A percentile compares a stretch with the other conserved stretches of the same genome.
phyloP scores from a whole-genome alignment of 768 basidiomycete genomes.

The Mycena leptocephala region DNA sequence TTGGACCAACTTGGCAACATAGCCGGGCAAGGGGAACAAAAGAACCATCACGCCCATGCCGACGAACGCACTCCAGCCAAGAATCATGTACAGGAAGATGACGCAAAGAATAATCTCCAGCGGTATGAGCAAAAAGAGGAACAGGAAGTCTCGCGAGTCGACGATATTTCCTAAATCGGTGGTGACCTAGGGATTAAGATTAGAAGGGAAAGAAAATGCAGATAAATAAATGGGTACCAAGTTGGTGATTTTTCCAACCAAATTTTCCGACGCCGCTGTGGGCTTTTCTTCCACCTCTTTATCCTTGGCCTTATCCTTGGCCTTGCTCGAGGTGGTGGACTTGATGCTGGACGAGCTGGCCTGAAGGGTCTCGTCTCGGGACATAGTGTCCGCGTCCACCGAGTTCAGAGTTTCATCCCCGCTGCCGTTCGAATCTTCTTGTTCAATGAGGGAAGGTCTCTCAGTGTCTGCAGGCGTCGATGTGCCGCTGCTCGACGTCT shows the following conservation, averaged over 20 bases:
- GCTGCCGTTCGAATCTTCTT: constrained; percentile 15
- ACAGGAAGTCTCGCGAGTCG: constrained; percentile 34
- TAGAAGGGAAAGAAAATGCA: neutral
- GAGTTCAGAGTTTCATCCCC: constrained; percentile 29
- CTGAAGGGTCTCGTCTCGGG: constrained; percentile 32
- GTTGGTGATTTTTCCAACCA: constrained; percentile 86
- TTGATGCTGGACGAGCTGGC: constrained; percentile 36
- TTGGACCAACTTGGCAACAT: constrained; percentile 66
- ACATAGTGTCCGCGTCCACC: constrained; percentile 18
- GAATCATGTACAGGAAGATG: constrained; percentile 62
- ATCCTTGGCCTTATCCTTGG: constrained; percentile 29
- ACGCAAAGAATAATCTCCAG: constrained; percentile 58
- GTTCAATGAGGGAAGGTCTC: constrained; percentile 19
- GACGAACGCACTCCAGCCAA: constrained; percentile 73
- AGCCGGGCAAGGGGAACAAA: constrained; percentile 73
- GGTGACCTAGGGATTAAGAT: neutral
- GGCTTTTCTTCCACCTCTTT: constrained; percentile 26
- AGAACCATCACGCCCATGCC: constrained; percentile 58
- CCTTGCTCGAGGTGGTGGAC: constrained; percentile 32
- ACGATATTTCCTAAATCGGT: constrained; percentile 23
- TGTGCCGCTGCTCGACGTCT: constrained; percentile 21
- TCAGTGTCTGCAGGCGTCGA: constrained; percentile 30
- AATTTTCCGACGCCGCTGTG: constrained; percentile 51
- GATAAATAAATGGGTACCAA: constrained; percentile 69
- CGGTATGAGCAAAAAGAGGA: constrained; percentile 47